phyloP scores from a whole-genome alignment of 345 rosid genomes.

The Arabidopsis suecica region DNA sequence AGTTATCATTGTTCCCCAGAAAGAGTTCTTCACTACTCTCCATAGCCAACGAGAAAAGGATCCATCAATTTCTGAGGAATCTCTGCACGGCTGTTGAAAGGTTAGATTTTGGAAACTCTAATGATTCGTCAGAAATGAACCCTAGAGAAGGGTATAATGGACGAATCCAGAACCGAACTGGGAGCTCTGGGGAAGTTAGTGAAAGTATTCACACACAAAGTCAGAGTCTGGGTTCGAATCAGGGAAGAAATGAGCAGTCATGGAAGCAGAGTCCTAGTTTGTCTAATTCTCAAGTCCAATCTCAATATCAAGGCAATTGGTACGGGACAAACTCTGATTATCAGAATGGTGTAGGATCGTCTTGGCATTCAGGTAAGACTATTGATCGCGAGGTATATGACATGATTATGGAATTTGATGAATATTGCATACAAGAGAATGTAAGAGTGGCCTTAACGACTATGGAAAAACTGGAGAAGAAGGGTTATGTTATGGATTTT shows the following conservation, averaged over 20 bases:
- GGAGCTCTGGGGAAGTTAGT: constrained; percentile 23
- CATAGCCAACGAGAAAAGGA: constrained; percentile 44
- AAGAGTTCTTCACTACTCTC: constrained; percentile 40
- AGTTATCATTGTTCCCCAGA: constrained; percentile 44
- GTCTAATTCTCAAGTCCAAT: constrained; percentile 1
- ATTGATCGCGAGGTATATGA: constrained; percentile 36
- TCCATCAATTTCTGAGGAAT: constrained; percentile 35
- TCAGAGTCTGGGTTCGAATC: constrained; percentile 24
- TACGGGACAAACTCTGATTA: constrained; percentile 21
- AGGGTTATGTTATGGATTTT: constrained; percentile 55
- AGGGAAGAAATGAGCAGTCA: not conserved
- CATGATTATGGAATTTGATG: constrained; percentile 53
- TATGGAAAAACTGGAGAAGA: constrained; percentile 52
- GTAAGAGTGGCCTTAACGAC: constrained; percentile 58
- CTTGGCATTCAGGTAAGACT: constrained; percentile 38
- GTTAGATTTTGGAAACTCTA: constrained; percentile 47
- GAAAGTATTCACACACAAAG: not conserved
- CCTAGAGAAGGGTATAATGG: constrained; percentile 30
- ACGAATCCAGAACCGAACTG: not conserved
- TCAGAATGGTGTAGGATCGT: constrained; percentile 21
- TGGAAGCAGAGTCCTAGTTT: constrained; percentile 16
- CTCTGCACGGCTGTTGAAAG: constrained; percentile 60
- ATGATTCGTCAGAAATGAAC: constrained; percentile 27
- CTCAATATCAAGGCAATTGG: constrained; percentile 26
- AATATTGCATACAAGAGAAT: constrained; percentile 54